These are phyloP conservation scores for Zea mays DNA, from an alignment of 176 grass and related monocot species.

Conservation along the genomic window DNA sequence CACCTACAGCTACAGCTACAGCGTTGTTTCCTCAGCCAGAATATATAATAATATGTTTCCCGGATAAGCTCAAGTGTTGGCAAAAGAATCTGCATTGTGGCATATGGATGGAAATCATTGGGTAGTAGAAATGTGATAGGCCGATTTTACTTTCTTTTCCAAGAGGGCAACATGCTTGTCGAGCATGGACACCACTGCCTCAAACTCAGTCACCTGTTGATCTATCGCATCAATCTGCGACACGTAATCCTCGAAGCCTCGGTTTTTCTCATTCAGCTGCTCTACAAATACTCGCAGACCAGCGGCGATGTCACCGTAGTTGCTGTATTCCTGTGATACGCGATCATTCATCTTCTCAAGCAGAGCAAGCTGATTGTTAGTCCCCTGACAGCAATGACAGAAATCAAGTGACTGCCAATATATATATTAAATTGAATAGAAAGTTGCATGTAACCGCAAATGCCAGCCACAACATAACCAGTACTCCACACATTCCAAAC, in stretches of 20 bases:
- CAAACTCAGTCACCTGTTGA: slow-evolving; percentile 81
- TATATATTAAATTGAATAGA: background rate
- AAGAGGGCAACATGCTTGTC: slow-evolving; percentile 75
- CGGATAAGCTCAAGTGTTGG: background rate
- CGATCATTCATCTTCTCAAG: slow-evolving; percentile 83
- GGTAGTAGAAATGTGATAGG: slow-evolving; percentile 43
- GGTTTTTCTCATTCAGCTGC: slow-evolving; percentile 77
- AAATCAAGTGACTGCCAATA: background rate
- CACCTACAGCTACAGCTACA: background rate
- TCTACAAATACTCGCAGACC: slow-evolving; percentile 92
- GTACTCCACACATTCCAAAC: background rate
- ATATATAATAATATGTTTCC: background rate
- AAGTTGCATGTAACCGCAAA: background rate
- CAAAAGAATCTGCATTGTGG: background rate
- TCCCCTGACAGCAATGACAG: slow-evolving; percentile 55
- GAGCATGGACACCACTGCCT: slow-evolving; percentile 85
- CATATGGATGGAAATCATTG: slow-evolving; percentile 19
- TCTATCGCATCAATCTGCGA: slow-evolving; percentile 77
- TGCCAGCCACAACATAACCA: background rate
- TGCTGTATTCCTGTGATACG: slow-evolving; percentile 69
- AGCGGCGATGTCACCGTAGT: slow-evolving; percentile 73
- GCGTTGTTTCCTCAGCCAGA: background rate
- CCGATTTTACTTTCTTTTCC: slow-evolving; percentile 80
- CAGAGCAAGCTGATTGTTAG: slow-evolving; percentile 69
- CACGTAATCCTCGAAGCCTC: slow-evolving; percentile 63